Conservation (phyloP, 176 grass and related monocot genomes). For the Cymbopogon citratus region DNA sequence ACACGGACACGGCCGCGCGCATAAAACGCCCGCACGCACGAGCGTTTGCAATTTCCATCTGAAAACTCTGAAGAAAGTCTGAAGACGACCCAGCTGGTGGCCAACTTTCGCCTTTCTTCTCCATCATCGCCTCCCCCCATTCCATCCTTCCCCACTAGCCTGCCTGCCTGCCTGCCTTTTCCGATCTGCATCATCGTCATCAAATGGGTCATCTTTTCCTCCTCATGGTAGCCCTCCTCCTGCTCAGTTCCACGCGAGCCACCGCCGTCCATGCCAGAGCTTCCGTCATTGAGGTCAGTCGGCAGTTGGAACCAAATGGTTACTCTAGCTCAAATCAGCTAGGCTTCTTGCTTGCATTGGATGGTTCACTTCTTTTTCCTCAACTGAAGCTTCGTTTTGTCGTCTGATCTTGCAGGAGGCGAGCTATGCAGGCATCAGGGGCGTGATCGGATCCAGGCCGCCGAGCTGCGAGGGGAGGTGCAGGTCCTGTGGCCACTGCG, state of each 20-base stretch:
- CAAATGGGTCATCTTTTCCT: constrained; percentile 36
- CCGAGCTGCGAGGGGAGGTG: constrained; percentile 60
- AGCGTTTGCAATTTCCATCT: not conserved
- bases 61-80: not conserved
- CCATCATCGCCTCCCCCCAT: not conserved
- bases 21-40: constrained; percentile 53
- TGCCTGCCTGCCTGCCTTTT: not conserved
- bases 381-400: not conserved
- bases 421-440: constrained; percentile 13
- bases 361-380: not conserved
- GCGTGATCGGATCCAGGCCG: constrained; percentile 50
- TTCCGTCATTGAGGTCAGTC: constrained; percentile 29
- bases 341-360: not conserved
- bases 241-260: constrained; percentile 10
- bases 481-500: constrained; percentile 48
- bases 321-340: not conserved
- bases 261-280: not conserved
- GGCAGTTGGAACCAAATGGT: not conserved
- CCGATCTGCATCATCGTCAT: not conserved
- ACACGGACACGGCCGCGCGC: not conserved
- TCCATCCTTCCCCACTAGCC: not conserved
- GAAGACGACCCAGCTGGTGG: constrained; percentile 4
- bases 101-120: constrained; percentile 40
- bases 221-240: constrained; percentile 27
- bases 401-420: constrained; percentile 3